Conservation (phyloP, 768 basidiomycete genomes). For the Rhodotorula babjevae region DNA sequence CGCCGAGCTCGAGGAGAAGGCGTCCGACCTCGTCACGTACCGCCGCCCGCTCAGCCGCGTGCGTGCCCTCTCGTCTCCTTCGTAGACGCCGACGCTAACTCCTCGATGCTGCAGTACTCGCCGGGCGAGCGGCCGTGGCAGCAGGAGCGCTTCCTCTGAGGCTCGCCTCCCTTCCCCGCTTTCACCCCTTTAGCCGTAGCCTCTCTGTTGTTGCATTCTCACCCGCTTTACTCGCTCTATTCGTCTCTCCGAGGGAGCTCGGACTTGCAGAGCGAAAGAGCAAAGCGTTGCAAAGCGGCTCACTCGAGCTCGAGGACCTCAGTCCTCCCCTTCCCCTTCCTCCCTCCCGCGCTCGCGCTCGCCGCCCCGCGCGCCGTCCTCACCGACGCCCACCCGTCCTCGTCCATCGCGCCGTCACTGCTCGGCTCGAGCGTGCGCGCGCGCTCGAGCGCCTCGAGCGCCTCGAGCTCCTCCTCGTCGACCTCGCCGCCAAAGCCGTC, state of each 20-base stretch:
- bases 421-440: conserved; percentile 1
- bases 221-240: not conserved
- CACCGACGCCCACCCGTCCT: conserved; percentile 25
- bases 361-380: not conserved
- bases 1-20: conserved; percentile 23
- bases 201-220: not conserved
- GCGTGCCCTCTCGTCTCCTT: not conserved
- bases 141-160: conserved; percentile 17
- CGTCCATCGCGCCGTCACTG: conserved; percentile 18
- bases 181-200: not conserved
- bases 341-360: not conserved
- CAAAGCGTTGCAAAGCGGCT: not conserved
- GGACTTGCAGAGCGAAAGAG: not conserved
- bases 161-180: too few species aligned
- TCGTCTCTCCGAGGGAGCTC: too few species aligned
- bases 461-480: conserved; percentile 22
- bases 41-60: conserved; percentile 18
- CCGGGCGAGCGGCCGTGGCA: conserved; percentile 18
- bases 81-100: not conserved
- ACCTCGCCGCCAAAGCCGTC: not conserved
- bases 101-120: not conserved
- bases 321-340: too few species aligned
- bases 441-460: not conserved
- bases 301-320: conserved; percentile 29
- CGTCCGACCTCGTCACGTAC: conserved; percentile 22